These are phyloP conservation scores for Coelastrella sp. DNA, from an alignment of 139 green algal genomes.

Conservation along the genomic window DNA sequence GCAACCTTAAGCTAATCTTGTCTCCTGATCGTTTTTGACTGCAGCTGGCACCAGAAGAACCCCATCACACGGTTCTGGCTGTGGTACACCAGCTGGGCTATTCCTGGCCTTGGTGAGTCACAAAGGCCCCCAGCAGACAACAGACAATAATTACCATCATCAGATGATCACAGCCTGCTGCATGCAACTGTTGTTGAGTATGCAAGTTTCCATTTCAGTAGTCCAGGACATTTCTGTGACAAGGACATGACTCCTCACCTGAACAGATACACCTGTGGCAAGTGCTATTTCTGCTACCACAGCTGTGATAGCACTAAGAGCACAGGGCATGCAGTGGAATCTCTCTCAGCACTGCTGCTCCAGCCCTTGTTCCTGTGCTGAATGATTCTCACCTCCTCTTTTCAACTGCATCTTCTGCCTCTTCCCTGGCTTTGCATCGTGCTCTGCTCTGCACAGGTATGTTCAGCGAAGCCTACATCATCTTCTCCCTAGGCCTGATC, in stretches of 20 bases:
- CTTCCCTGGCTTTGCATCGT: too few species aligned
- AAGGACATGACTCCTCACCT: too few species aligned
- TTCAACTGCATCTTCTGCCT: not conserved
- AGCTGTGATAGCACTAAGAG: too few species aligned
- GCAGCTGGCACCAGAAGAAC: too few species aligned
- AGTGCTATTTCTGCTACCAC: too few species aligned
- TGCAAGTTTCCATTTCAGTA: not conserved
- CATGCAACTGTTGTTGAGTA: not conserved
- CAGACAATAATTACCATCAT: not conserved
- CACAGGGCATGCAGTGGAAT: not conserved
- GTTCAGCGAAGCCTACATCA: slow-evolving; percentile 49
- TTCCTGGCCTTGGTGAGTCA: not conserved
- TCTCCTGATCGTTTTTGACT: too few species aligned
- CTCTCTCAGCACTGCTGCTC: not conserved
- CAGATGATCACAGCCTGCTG: too few species aligned
- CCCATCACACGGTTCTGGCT: too few species aligned
- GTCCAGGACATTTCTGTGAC: too few species aligned
- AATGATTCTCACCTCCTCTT: not conserved
- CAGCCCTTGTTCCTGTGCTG: not conserved
- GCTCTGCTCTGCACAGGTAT: slow-evolving; percentile 1
- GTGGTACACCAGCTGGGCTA: not conserved
- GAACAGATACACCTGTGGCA: too few species aligned
- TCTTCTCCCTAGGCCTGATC: slow-evolving; percentile 44
- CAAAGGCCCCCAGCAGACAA: not conserved
- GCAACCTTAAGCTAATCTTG: too few species aligned